Percentiles rank a stretch among this genome's conserved stretches.
Conservation (phyloP, 2,329 filamentous ascomycete genomes). For the Cordyceps tenuipes region DNA sequence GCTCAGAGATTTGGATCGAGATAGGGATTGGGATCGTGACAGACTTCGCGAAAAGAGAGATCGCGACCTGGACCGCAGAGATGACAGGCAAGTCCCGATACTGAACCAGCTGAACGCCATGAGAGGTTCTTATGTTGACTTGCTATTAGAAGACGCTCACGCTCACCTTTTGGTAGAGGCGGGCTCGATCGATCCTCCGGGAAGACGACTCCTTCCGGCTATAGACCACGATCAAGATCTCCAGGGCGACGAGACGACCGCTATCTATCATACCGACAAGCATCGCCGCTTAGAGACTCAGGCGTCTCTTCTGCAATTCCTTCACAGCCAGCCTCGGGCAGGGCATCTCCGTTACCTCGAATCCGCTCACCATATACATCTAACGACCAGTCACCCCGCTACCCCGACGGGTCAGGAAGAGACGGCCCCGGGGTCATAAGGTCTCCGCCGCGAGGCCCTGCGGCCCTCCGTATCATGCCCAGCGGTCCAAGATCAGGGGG, state of each 20-base stretch:
- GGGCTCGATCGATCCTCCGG: constrained; percentile 25
- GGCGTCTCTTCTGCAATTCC: constrained; percentile 41
- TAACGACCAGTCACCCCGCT: constrained; percentile 31
- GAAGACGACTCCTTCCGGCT: constrained; percentile 33
- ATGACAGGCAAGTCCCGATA: constrained; percentile 28
- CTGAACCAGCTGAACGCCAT: background rate
- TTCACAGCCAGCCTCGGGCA: constrained; percentile 42
- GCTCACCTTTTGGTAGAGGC: constrained; percentile 38
- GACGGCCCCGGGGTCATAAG: constrained; percentile 24
- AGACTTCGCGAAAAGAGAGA: constrained; percentile 19
- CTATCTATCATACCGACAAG: constrained; percentile 37
- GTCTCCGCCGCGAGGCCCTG: constrained; percentile 48
- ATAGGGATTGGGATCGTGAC: constrained; percentile 23
- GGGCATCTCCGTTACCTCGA: constrained; percentile 44
- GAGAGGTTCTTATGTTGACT: background rate
- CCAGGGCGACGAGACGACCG: constrained; percentile 39
- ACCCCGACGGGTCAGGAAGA: constrained; percentile 18
- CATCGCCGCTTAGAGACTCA: constrained; percentile 41
- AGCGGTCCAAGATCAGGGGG: constrained; percentile 29
- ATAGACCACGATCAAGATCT: constrained; percentile 45
- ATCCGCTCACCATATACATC: constrained; percentile 40
- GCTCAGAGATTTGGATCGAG: constrained; percentile 18
- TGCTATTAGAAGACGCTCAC: constrained; percentile 40
- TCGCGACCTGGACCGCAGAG: constrained; percentile 32
- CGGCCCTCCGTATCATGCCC: constrained; percentile 43